Percentiles rank a stretch among this genome's conserved stretches.
Evolutionary conservation across 345 rosid species (phyloP).

Genomic region (Erodium maritimum): DNA sequence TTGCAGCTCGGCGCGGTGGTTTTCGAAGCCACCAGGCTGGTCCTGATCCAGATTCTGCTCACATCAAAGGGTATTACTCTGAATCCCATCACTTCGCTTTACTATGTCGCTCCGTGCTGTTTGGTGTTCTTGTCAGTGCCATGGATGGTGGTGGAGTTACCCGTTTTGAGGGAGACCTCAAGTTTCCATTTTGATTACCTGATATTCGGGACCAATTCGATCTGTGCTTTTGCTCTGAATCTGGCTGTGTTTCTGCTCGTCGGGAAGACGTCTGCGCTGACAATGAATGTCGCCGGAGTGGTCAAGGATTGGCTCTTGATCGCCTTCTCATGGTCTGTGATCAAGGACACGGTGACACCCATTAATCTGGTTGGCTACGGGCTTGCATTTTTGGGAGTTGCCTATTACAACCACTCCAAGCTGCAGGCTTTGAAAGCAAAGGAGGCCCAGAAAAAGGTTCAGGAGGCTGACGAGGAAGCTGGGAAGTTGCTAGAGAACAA

Average conservation of each 20-base stretch:
- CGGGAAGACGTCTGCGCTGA: slow-evolving; percentile 91
- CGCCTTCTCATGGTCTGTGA: slow-evolving; percentile 95
- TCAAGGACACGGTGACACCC: slow-evolving; percentile 90
- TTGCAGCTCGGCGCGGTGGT: slow-evolving; percentile 86
- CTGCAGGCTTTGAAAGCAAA: slow-evolving; percentile 84
- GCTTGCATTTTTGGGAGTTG: slow-evolving; percentile 86
- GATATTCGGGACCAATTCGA: slow-evolving; percentile 71
- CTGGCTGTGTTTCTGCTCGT: slow-evolving; percentile 90
- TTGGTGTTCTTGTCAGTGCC: slow-evolving; percentile 66
- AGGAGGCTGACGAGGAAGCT: slow-evolving; percentile 53
- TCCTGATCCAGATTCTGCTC: slow-evolving; percentile 84
- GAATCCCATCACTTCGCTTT: slow-evolving; percentile 75
- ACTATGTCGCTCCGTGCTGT: slow-evolving; percentile 89
- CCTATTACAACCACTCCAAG: slow-evolving; percentile 79
- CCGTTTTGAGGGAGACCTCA: slow-evolving; percentile 53
- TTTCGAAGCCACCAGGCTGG: slow-evolving; percentile 88
- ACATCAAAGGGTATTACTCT: slow-evolving; percentile 68
- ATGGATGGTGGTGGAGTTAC: slow-evolving; percentile 74
- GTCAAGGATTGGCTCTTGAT: slow-evolving; percentile 96
- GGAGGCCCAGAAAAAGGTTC: slow-evolving; percentile 57
- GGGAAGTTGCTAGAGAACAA: slow-evolving; percentile 74
- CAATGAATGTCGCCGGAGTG: slow-evolving; percentile 99
- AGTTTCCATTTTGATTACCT: slow-evolving; percentile 81
- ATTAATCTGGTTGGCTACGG: slow-evolving; percentile 80
- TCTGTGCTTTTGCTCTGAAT: slow-evolving; percentile 82